Conservation (phyloP, 257 asterid species). For the Salvia splendens region DNA sequence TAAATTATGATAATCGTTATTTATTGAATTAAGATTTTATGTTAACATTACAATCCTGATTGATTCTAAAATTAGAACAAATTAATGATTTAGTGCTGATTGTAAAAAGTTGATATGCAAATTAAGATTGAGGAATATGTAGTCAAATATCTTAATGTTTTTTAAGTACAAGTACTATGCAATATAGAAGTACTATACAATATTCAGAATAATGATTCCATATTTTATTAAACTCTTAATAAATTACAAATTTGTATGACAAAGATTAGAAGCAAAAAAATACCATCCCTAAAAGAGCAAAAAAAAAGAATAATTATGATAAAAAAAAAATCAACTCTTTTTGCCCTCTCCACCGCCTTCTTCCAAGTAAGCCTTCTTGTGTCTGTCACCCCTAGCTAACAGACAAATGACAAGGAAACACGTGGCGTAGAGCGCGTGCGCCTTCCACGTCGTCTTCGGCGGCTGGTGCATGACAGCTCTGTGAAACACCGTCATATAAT, state of each 20-base stretch:
- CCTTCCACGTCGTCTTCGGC: conserved; percentile 82
- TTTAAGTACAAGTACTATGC: too few species aligned
- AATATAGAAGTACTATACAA: too few species aligned
- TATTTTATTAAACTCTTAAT: conserved; percentile 19
- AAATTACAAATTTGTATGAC: conserved; percentile 29
- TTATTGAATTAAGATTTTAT: too few species aligned
- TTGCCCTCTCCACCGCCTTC: conserved; percentile 82
- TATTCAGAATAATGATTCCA: too few species aligned
- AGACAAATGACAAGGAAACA: conserved; percentile 74
- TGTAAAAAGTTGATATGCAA: too few species aligned
- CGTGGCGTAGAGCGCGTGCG: conserved; percentile 77
- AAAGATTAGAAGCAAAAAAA: conserved; percentile 23
- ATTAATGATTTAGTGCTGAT: too few species aligned
- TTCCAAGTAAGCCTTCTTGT: conserved; percentile 75
- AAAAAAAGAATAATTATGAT: not conserved
- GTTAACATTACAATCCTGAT: too few species aligned
- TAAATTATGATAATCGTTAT: too few species aligned
- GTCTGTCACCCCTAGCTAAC: conserved; percentile 56
- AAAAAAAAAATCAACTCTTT: conserved; percentile 39
- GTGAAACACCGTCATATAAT: conserved; percentile 83
- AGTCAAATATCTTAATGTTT: too few species aligned
- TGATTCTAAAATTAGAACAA: too few species aligned
- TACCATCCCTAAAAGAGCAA: not conserved
- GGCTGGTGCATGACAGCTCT: conserved; percentile 76
- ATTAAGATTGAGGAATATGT: too few species aligned